These are phyloP conservation scores for Suillus sp. DNA, from an alignment of 768 basidiomycete species.

Conservation along the genomic window DNA sequence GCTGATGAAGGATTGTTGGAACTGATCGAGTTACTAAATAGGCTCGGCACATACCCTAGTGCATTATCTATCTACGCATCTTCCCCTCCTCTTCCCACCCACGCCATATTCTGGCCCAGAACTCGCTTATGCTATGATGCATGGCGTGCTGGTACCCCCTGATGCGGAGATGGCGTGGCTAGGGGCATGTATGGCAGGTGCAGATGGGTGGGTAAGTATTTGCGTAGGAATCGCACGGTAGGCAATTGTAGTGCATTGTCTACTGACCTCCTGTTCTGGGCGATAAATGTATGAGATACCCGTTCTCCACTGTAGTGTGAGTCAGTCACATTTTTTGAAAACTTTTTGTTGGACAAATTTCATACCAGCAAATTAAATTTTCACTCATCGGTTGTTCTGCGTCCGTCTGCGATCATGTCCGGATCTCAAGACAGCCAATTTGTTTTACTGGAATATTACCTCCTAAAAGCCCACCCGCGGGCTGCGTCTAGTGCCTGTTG, in stretches of 20 bases:
- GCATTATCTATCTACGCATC: constrained; percentile 65
- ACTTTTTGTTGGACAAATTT: not conserved
- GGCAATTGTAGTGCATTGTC: constrained; percentile 6
- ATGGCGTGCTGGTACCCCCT: constrained; percentile 80
- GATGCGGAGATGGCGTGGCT: constrained; percentile 95
- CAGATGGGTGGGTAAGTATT: constrained; percentile 94
- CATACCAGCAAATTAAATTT: not conserved
- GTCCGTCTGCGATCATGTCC: not conserved
- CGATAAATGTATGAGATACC: not conserved
- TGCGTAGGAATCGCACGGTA: constrained; percentile 64
- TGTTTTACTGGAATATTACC: not conserved
- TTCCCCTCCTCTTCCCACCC: constrained; percentile 79
- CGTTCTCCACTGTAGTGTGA: not conserved
- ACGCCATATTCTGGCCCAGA: constrained; percentile 45
- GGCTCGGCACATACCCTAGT: constrained; percentile 74
- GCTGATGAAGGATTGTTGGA: not conserved
- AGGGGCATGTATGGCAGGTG: constrained; percentile 87
- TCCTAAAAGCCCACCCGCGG: not conserved
- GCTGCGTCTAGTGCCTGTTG: not conserved
- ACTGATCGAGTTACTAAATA: constrained; percentile 32
- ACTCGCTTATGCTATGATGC: constrained; percentile 78
- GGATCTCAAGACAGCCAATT: not conserved
- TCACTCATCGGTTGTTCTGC: not conserved
- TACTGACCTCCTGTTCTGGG: not conserved
- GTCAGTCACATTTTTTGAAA: not conserved